Conservation (phyloP, 2,329 filamentous ascomycete genomes). For the Fusarium pininemorale region DNA sequence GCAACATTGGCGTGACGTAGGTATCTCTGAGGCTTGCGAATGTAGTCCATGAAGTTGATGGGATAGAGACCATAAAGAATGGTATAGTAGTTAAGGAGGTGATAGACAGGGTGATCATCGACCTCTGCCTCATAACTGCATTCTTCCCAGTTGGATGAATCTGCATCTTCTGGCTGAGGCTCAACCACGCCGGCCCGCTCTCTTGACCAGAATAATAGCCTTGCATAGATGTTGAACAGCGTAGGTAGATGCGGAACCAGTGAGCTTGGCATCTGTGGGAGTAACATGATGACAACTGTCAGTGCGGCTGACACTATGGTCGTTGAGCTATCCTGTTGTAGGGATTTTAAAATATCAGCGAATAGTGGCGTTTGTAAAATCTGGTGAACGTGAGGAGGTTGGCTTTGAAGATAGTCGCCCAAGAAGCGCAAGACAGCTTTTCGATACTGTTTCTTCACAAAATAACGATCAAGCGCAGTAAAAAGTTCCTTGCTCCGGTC, state of each 20-base stretch:
- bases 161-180: slow-evolving; percentile 51
- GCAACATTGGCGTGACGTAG: slow-evolving; percentile 76
- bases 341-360: slow-evolving; percentile 74
- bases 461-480: slow-evolving; percentile 69
- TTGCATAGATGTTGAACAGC: slow-evolving; percentile 83
- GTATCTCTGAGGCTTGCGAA: slow-evolving; percentile 82
- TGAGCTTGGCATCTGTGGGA: slow-evolving; percentile 81
- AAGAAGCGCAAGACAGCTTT: slow-evolving; percentile 72
- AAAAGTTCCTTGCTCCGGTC: slow-evolving; percentile 67
- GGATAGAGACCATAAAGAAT: slow-evolving; percentile 86
- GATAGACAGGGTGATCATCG: slow-evolving; percentile 70
- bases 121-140: slow-evolving; percentile 68
- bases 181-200: slow-evolving; percentile 55
- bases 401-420: slow-evolving; percentile 76
- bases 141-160: slow-evolving; percentile 67
- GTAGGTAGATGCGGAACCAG: slow-evolving; percentile 74
- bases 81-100: slow-evolving; percentile 80
- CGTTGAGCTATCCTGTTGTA: slow-evolving; percentile 81
- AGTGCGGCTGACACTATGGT: slow-evolving; percentile 79
- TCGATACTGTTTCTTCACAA: slow-evolving; percentile 71
- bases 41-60: slow-evolving; percentile 87
- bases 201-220: slow-evolving; percentile 81
- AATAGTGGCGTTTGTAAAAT: slow-evolving; percentile 78
- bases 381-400: slow-evolving; percentile 81
- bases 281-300: slow-evolving; percentile 80